Evolutionary conservation across 2,329 filamentous ascomycete genomes (phyloP), one percentile per base, ranked within the genome.

Genomic region (Ascochyta clinopodiicola): DNA sequence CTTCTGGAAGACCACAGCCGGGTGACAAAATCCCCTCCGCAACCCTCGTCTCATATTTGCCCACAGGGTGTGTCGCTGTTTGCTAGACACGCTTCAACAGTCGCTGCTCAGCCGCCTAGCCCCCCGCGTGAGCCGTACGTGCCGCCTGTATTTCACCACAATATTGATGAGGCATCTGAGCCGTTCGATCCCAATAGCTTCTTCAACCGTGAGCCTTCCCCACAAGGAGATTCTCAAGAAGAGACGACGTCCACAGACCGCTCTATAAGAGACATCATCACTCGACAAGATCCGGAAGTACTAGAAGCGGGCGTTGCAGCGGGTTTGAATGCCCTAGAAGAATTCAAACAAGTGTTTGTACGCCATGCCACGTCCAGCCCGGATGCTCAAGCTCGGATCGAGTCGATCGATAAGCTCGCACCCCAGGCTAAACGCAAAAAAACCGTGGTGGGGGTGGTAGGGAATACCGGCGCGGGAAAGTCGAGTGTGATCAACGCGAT

Each of bases 401-500:
- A 74, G 19, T 65, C 77, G 12, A 79, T 83, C 35, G 69, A 78
- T 2, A 73, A 74, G 2, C 66, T 83, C 0, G 68, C 74, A 25
- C 69, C 75, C 2, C 75, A 78, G 45, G 73, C 76, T 3, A 64
- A 66, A 5, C 72, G 71, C 24, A 79, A 78, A 10, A 73, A 75
- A 15, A 78, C 78, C 1, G 76, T 87, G 0, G 77, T 88, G 17
- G 86, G 85, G 6, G 81, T 88, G 1, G 80, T 86, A 2, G 86
- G 86, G 0, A 84, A 81, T 49, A 88, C 86, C 0, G 85, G 86
- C 0, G 81, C 83, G 1, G 86, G 86, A 0, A 89, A 88, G 64
- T 84, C 80, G 19, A 85, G 82, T 1, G 75, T 88, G 0, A 86
- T 88, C 68, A 88, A 88, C 62, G 85, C 86, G 0, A 65, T 88